These are phyloP conservation scores for Quillaja saponaria DNA, from an alignment of 306 rosid genomes.

Conservation along the genomic window DNA sequence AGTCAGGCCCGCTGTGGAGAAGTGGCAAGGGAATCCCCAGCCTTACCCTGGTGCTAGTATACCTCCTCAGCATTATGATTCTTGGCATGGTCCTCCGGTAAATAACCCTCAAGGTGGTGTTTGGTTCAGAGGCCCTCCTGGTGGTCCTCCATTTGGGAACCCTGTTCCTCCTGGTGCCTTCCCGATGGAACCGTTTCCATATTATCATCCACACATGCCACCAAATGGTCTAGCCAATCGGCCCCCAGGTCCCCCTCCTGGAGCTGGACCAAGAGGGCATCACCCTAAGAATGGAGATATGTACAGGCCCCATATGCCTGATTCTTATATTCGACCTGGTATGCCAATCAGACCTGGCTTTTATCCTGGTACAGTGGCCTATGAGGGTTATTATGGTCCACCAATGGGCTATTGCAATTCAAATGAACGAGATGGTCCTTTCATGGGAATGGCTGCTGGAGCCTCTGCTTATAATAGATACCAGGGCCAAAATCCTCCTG, in stretches of 20 bases:
- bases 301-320: conserved; percentile 83
- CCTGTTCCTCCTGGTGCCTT: conserved; percentile 77
- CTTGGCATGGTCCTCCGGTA: conserved; percentile 77
- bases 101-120: conserved; percentile 80
- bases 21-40: conserved; percentile 80
- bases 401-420: conserved; percentile 76
- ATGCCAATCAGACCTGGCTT: conserved; percentile 87
- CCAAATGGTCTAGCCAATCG: conserved; percentile 63
- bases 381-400: conserved; percentile 73
- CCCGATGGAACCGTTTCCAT: conserved; percentile 83
- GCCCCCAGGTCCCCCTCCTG: conserved; percentile 66
- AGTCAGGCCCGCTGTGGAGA: conserved; percentile 57
- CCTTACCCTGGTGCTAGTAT: conserved; percentile 63
- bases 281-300: conserved; percentile 86
- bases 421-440: conserved; percentile 73
- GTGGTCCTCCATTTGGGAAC: conserved; percentile 75
- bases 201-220: conserved; percentile 76
- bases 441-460: conserved; percentile 69
- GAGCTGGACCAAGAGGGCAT: conserved; percentile 69
- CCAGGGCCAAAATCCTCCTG: conserved; percentile 58
- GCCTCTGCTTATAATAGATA: conserved; percentile 63
- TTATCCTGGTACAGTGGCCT: conserved; percentile 75
- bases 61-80: conserved; percentile 74
- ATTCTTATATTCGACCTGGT: conserved; percentile 72
- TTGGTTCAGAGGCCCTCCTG: conserved; percentile 91